Base-by-base conservation (phyloP, 2,329 filamentous ascomycete species). In the Pseudofabraea citricarpa region DNA sequence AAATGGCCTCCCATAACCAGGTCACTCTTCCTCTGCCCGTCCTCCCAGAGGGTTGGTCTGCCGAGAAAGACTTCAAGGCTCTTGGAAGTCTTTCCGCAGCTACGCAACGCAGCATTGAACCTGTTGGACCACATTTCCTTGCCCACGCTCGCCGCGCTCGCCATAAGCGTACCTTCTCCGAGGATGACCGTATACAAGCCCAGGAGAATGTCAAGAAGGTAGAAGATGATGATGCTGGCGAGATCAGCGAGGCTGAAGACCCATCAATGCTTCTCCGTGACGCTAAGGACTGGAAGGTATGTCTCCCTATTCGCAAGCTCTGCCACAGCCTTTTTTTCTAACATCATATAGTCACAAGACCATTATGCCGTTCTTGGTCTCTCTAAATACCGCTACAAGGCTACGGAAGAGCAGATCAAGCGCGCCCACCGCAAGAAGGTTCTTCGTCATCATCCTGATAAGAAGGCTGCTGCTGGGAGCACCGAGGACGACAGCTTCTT, bases 391-490 rank as follows among this genome's bases (percentile, higher is more conserved):
- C 86, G 93, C 60, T 93, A 77, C 74, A 87, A 81, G 69, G 94
- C 93, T 43, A 95, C 88, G 46, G 90, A 95, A 69, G 91, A 97
- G 56, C 91, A 97, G 75, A 97, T 98, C 77, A 97, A 96, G 79
- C 87, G 88, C 59, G 93, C 94, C 56, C 91, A 98, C 74, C 89
- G 93, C 74, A 96, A 95, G 82, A 98, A 98, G 85, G 93, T 98
- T 54, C 85, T 98, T 55, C 91, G 90, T 73, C 93, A 98, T 69
- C 93, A 98, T 70, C 93, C 93, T 50, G 93, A 98, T 69, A 98
- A 98, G 84, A 95, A 94, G 74, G 93, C 94, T 13, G 93, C 93
- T 21, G 79, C 84, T 37, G 93, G 93, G 49, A 79, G 81, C 59
- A 79, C 81, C 56, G 90, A 97, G 60, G 91, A 96, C 69, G 93